These are phyloP conservation scores for Penicillium sp. DNA, from an alignment of 2,329 filamentous ascomycete genomes.

Conservation along the genomic window DNA sequence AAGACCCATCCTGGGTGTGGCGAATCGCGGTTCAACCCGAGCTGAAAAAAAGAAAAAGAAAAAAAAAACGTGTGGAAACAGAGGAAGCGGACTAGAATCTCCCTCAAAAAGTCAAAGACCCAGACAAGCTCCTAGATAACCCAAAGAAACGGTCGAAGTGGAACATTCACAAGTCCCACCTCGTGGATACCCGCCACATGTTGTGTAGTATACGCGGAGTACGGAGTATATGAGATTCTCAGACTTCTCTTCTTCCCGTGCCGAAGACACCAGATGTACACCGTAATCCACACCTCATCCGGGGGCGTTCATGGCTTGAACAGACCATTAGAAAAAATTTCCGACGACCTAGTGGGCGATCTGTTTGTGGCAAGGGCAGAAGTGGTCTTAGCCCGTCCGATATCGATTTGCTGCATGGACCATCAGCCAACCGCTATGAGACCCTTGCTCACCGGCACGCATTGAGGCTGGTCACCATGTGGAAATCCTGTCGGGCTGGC, in stretches of 20 bases:
- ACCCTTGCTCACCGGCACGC: slow-evolving; percentile 12
- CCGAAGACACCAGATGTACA: background rate
- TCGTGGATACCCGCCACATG: background rate
- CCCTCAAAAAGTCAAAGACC: slow-evolving; percentile 2
- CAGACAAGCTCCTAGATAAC: slow-evolving; percentile 9
- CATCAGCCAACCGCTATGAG: slow-evolving; percentile 8
- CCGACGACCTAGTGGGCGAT: slow-evolving; percentile 23
- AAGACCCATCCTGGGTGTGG: slow-evolving; percentile 8
- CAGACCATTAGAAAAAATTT: slow-evolving; percentile 27
- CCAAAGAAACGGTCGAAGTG: background rate
- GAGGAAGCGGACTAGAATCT: slow-evolving; percentile 1
- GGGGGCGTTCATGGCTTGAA: slow-evolving; percentile 16
- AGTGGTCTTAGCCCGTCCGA: background rate
- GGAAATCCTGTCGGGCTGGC: background rate
- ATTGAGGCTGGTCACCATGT: slow-evolving; percentile 4
- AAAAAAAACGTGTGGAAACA: background rate
- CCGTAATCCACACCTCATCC: slow-evolving; percentile 9
- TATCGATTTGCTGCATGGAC: slow-evolving; percentile 16
- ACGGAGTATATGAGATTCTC: background rate
- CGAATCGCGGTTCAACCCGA: slow-evolving; percentile 18
- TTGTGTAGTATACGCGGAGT: background rate
- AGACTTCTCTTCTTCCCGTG: background rate
- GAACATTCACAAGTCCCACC: slow-evolving; percentile 4
- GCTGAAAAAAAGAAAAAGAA: slow-evolving; percentile 7
- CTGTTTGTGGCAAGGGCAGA: background rate